A percentile compares a stretch with the other conserved stretches of the same genome.
Conservation (phyloP, 2,329 filamentous ascomycete species). For the Chrysosporium queenslandicum region DNA sequence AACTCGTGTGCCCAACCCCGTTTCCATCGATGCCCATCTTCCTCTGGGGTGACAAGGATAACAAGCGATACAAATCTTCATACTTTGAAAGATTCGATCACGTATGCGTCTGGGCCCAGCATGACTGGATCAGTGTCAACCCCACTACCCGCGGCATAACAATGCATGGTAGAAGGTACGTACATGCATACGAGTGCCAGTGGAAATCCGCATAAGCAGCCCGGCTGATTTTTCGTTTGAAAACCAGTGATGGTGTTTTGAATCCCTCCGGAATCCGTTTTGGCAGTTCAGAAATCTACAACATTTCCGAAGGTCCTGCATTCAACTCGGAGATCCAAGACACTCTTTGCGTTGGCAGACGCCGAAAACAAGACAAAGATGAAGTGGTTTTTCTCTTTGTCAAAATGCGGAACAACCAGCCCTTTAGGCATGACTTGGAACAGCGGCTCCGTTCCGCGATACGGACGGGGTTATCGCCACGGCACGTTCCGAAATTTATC, state of each 20-base stretch:
- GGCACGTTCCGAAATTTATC: constrained; percentile 37
- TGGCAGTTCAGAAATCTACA: constrained; percentile 40
- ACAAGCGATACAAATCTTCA: constrained; percentile 34
- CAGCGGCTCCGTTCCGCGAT: constrained; percentile 20
- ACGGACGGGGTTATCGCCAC: constrained; percentile 21
- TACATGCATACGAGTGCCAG: too few relatives aligned
- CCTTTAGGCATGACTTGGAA: constrained; percentile 21
- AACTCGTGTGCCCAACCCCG: constrained; percentile 38
- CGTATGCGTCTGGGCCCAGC: constrained; percentile 33
- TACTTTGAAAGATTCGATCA: constrained; percentile 39
- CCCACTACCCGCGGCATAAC: constrained; percentile 33
- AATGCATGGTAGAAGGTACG: constrained; percentile 37
- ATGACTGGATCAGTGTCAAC: constrained; percentile 39
- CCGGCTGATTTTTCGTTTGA: not conserved
- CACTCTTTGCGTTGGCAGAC: constrained; percentile 32
- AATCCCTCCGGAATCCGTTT: constrained; percentile 43
- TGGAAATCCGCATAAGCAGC: not conserved
- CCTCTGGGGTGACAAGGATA: constrained; percentile 37
- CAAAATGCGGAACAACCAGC: constrained; percentile 24
- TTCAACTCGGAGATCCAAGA: constrained; percentile 31
- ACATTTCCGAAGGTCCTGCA: constrained; percentile 36
- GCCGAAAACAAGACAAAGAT: constrained; percentile 29
- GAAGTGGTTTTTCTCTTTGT: constrained; percentile 36
- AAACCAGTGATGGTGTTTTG: constrained; percentile 36
- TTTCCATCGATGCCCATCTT: constrained; percentile 41